Evolutionary conservation across 495 filamentous ascomycete genomes (phyloP).

Genomic region (Halenospora varia): DNA sequence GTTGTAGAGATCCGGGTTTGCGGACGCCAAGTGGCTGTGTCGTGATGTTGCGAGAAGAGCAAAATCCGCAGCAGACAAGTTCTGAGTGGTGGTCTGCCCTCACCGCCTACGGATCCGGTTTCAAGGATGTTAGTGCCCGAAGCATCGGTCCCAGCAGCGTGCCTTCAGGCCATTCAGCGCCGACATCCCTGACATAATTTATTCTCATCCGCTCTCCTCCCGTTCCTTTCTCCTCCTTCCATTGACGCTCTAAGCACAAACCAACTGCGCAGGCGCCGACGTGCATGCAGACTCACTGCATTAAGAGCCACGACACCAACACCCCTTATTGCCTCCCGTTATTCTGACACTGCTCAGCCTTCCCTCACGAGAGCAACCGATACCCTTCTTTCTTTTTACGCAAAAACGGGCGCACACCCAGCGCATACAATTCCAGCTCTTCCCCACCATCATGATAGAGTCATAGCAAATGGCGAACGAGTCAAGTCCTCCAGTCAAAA

Average conservation of each 20-base stretch:
- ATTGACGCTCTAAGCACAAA: neutral
- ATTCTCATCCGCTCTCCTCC: neutral
- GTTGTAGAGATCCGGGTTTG: neutral
- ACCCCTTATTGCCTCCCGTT: too few relatives aligned
- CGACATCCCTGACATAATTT: neutral
- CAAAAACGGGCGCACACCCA: constrained; percentile 11
- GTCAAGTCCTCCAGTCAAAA: constrained; percentile 13
- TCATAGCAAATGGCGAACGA: constrained; percentile 21
- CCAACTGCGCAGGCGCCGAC: constrained; percentile 1
- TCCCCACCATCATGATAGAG: constrained; percentile 23
- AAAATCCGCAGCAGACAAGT: too few relatives aligned
- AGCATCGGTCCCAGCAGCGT: neutral
- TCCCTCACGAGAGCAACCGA: constrained; percentile 1
- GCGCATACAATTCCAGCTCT: constrained; percentile 15
- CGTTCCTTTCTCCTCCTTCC: neutral
- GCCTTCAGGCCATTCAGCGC: too few relatives aligned
- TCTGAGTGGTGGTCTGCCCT: neutral
- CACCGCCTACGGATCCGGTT: neutral
- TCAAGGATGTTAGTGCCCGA: neutral
- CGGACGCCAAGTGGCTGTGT: neutral
- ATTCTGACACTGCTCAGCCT: constrained; percentile 3
- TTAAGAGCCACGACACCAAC: neutral
- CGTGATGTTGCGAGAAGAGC: neutral
- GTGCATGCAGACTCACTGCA: constrained; percentile 3
- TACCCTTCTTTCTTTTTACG: constrained; percentile 6